Conservation (phyloP, 306 rosid genomes). For the Casuarina equisetifolia region DNA sequence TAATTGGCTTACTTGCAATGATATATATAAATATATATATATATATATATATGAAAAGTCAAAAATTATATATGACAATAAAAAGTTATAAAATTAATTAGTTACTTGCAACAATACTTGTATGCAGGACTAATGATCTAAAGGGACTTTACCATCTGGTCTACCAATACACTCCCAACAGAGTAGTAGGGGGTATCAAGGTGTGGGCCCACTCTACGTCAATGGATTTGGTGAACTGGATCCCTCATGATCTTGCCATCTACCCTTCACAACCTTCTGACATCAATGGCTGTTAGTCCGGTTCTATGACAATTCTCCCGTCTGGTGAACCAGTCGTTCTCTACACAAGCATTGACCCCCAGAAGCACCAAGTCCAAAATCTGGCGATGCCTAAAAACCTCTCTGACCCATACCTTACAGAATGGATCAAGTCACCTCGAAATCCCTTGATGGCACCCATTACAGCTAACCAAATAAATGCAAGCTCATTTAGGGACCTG, state of each 20-base stretch:
- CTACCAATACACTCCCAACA: slow-evolving; percentile 76
- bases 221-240: slow-evolving; percentile 77
- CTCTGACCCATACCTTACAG: slow-evolving; percentile 72
- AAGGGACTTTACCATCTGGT: slow-evolving; percentile 75
- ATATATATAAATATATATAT: too few species aligned
- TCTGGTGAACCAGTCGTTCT: slow-evolving; percentile 60
- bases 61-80: too few species aligned
- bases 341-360: slow-evolving; percentile 73
- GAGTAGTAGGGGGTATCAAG: slow-evolving; percentile 74
- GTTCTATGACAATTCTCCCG: slow-evolving; percentile 68
- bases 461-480: slow-evolving; percentile 38
- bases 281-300: slow-evolving; percentile 84
- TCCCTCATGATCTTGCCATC: slow-evolving; percentile 62
- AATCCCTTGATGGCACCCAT: slow-evolving; percentile 77
- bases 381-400: slow-evolving; percentile 65
- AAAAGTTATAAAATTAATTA: too few species aligned
- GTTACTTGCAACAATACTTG: too few species aligned
- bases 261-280: slow-evolving; percentile 61
- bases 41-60: too few species aligned
- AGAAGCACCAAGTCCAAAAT: slow-evolving; percentile 68
- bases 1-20: too few species aligned
- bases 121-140: slow-evolving; percentile 62
- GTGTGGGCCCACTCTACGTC: slow-evolving; percentile 94
- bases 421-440: slow-evolving; percentile 60
- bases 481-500: slow-evolving; percentile 78